These are phyloP conservation scores for Begonia loranthoides DNA, from an alignment of 306 rosid genomes.

Conservation along the genomic window DNA sequence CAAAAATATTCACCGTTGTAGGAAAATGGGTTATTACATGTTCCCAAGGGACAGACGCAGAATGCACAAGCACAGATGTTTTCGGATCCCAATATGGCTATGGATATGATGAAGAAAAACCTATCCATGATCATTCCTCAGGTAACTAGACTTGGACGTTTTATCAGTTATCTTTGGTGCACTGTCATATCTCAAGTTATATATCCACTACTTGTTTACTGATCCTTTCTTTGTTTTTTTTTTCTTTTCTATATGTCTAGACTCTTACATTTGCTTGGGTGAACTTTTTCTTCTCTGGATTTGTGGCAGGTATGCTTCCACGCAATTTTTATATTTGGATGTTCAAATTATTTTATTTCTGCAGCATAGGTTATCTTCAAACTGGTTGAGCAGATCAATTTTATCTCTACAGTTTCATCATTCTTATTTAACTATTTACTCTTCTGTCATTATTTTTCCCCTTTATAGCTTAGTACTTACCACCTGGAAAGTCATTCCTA, in stretches of 20 bases:
- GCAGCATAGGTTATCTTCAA: no score
- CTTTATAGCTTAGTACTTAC: no score
- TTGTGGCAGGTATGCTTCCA: constrained; percentile 71
- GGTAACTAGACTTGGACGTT: constrained; percentile 27
- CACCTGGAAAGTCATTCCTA: no score
- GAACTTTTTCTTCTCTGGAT: constrained; percentile 98
- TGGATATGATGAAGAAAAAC: constrained; percentile 99
- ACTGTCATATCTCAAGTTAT: neutral
- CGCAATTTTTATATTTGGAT: neutral
- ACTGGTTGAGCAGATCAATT: no score
- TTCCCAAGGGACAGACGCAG: constrained; percentile 81
- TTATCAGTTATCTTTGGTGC: neutral
- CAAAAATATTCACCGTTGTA: constrained; percentile 4
- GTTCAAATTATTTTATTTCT: neutral
- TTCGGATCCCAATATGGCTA: constrained; percentile 98
- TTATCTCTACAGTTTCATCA: no score
- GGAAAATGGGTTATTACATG: constrained; percentile 84
- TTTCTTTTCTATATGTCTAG: constrained; percentile 21
- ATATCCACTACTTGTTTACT: neutral
- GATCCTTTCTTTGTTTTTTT: neutral
- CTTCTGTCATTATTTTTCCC: no score
- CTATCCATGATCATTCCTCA: constrained; percentile 98
- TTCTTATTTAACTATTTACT: no score
- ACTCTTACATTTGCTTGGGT: constrained; percentile 99
- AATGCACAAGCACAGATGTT: constrained; percentile 98